Evolutionary conservation across 768 basidiomycete genomes (phyloP).

Genomic region (Phanerodontia chrysosporium): DNA sequence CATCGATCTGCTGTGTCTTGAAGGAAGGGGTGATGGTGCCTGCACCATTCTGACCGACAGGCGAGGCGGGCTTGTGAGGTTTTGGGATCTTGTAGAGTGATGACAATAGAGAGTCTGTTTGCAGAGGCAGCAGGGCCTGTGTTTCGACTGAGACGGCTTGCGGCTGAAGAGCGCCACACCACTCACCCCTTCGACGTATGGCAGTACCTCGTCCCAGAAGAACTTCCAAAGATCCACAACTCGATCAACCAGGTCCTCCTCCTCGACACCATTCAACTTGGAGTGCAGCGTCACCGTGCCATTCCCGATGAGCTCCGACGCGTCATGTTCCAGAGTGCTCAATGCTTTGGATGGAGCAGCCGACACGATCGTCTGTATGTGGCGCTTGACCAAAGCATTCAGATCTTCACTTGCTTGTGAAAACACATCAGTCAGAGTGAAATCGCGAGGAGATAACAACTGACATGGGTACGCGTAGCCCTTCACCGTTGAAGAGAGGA

Average conservation of each 20-base stretch:
- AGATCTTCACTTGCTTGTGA: conserved; percentile 66
- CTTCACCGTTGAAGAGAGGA: conserved; percentile 89
- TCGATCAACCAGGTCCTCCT: conserved; percentile 69
- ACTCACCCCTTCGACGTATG: conserved; percentile 83
- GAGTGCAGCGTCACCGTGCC: conserved; percentile 93
- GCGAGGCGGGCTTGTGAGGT: conserved; percentile 39
- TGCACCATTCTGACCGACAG: conserved; percentile 51
- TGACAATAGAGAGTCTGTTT: conserved; percentile 59
- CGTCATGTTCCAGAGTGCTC: conserved; percentile 68
- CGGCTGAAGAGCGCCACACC: conserved; percentile 32
- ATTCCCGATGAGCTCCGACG: conserved; percentile 74
- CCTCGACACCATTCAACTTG: conserved; percentile 72
- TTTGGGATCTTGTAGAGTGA: conserved; percentile 64
- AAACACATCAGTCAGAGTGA: background rate
- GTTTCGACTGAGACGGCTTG: background rate
- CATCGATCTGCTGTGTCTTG: conserved; percentile 61
- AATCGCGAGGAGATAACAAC: conserved; percentile 19
- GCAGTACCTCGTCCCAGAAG: conserved; percentile 87
- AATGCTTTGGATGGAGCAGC: conserved; percentile 73
- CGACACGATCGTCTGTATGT: conserved; percentile 71
- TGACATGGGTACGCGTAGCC: conserved; percentile 79
- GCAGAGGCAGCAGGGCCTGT: conserved; percentile 56
- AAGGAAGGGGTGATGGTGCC: conserved; percentile 28
- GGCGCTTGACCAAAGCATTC: conserved; percentile 74
- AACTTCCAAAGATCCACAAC: conserved; percentile 90